These are phyloP conservation scores for Taphrina populina DNA, from an alignment of 1,139 yeast species.

Conservation along the genomic window DNA sequence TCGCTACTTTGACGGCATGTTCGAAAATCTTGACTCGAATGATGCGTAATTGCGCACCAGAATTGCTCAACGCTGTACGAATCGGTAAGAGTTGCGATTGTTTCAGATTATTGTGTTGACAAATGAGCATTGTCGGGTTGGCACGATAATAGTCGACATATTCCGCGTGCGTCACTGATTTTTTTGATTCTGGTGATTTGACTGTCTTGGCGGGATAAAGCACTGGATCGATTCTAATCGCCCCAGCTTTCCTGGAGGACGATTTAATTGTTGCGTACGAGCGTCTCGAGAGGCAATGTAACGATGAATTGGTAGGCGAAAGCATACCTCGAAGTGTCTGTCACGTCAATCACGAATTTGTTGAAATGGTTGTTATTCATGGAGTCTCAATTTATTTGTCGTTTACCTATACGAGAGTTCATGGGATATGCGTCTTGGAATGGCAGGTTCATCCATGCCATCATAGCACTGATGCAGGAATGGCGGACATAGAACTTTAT, in stretches of 20 bases:
- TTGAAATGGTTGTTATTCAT: no score
- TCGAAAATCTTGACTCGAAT: constrained; percentile 23
- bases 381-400: no score
- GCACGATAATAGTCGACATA: constrained; percentile 20
- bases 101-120: constrained; percentile 31
- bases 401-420: no score
- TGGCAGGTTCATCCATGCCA: no score
- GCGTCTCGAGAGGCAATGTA: no score
- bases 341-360: no score
- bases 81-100: constrained; percentile 23
- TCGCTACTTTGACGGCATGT: constrained; percentile 27
- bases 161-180: constrained; percentile 27
- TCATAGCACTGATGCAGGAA: no score
- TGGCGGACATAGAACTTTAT: no score
- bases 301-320: no score
- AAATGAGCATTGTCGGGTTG: constrained; percentile 18
- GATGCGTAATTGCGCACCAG: constrained; percentile 15
- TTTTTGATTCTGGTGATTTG: constrained; percentile 22
- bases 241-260: constrained; percentile 2
- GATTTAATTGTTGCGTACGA: constrained; percentile 6
- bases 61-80: constrained; percentile 17
- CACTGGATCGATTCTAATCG: constrained; percentile 19
- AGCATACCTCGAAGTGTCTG: no score
- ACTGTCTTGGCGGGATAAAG: constrained; percentile 10
- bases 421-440: no score